Percentiles rank a stretch among this genome's conserved stretches.
Conservation (phyloP, 768 basidiomycete genomes). For the Leccinellum luteum region DNA sequence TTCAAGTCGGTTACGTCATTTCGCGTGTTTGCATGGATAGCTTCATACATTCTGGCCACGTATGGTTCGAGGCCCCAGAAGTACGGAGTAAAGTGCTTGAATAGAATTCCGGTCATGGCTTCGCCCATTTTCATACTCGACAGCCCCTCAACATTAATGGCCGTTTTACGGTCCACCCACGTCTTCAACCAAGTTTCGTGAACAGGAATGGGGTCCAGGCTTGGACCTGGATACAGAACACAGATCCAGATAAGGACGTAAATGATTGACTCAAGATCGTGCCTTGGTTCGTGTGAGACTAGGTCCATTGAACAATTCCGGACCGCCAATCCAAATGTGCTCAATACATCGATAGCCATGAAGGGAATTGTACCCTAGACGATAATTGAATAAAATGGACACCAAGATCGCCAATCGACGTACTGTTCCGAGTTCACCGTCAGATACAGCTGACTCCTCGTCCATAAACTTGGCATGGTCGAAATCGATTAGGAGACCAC, state of each 20-base stretch:
- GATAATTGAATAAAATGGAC: neutral
- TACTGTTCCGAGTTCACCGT: neutral
- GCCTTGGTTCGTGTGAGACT: neutral
- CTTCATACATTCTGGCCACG: neutral
- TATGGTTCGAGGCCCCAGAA: neutral
- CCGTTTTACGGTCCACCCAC: neutral
- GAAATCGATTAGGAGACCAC: slow-evolving; percentile 4
- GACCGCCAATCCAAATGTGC: no score
- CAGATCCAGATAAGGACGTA: neutral
- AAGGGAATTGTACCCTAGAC: slow-evolving; percentile 2
- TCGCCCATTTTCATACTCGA: neutral
- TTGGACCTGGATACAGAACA: neutral
- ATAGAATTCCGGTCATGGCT: neutral
- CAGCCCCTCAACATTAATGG: neutral
- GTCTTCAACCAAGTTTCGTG: neutral
- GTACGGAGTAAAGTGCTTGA: neutral
- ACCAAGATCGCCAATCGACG: neutral
- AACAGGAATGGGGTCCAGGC: neutral
- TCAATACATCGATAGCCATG: slow-evolving; percentile 5
- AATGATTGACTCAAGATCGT: neutral
- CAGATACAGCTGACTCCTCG: neutral
- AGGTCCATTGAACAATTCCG: no score
- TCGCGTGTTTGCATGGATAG: neutral
- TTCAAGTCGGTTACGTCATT: no score
- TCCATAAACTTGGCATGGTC: neutral